A percentile compares a stretch with the other conserved stretches of the same genome.
phyloP scores from a whole-genome alignment of 2,329 filamentous ascomycete species.

The Colletotrichum sp. region DNA sequence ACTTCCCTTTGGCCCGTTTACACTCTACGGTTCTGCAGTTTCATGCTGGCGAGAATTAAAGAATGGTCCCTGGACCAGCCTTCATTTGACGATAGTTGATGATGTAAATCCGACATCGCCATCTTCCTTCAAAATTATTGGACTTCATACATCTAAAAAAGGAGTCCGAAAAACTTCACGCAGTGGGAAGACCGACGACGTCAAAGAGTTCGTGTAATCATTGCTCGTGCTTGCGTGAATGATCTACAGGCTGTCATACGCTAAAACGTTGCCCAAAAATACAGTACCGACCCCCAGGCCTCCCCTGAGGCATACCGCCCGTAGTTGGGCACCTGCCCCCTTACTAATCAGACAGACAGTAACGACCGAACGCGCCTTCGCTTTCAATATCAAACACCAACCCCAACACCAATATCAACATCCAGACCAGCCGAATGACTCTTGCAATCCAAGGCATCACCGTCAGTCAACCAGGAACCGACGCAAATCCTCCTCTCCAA shows the following conservation, averaged over 20 bases:
- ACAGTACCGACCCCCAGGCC: neutral
- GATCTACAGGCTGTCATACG: neutral
- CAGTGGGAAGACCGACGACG: neutral
- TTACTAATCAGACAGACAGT: neutral
- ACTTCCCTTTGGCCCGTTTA: neutral
- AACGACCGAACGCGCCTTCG: neutral
- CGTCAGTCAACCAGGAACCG: neutral
- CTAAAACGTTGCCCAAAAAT: neutral
- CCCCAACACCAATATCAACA: neutral
- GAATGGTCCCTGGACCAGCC: neutral
- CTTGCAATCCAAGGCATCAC: neutral
- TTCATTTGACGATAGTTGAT: neutral
- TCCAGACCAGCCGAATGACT: neutral
- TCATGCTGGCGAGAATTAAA: neutral
- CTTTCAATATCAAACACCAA: neutral
- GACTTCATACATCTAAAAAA: accelerated
- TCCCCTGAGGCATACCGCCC: neutral
- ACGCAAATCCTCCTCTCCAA: neutral
- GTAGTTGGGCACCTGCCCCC: neutral
- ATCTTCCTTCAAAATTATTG: neutral
- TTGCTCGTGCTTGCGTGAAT: neutral
- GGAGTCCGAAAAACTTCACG: neutral
- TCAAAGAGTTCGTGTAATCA: neutral
- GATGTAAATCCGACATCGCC: neutral
- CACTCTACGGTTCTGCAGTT: neutral